A percentile compares a stretch with the other conserved stretches of the same genome.
Evolutionary conservation across 495 filamentous ascomycete species (phyloP).

Genomic region (Articulospora tetracladia): DNA sequence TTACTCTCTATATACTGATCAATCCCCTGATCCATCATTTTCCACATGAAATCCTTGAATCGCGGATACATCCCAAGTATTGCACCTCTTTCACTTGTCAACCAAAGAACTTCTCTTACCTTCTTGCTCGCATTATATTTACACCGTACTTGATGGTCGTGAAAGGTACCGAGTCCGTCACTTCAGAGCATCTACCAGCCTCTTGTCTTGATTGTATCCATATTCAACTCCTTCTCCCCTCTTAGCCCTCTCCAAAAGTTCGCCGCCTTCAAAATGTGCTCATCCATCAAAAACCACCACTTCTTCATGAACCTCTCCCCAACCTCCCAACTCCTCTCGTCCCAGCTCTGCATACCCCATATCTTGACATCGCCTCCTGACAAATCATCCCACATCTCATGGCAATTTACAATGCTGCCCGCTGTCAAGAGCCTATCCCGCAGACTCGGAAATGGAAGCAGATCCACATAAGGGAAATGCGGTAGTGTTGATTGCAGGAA

Average conservation of each 20-base stretch:
- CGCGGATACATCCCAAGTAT: too few species aligned
- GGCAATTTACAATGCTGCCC: neutral
- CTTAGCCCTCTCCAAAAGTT: conserved; percentile 12
- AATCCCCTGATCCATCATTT: too few species aligned
- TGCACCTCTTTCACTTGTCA: too few species aligned
- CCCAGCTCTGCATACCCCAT: conserved; percentile 12
- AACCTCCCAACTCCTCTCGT: conserved; percentile 13
- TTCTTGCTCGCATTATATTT: too few species aligned
- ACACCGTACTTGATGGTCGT: too few species aligned
- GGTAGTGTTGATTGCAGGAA: conserved; percentile 1
- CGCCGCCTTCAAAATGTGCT: neutral
- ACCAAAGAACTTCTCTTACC: too few species aligned
- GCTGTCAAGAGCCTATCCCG: conserved; percentile 7
- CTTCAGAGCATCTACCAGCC: too few species aligned
- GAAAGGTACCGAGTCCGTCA: too few species aligned
- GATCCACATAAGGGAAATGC: conserved; percentile 6
- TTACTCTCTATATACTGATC: too few species aligned
- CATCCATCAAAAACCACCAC: conserved; percentile 16
- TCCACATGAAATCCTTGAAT: too few species aligned
- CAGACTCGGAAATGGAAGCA: conserved; percentile 4
- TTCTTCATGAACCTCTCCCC: conserved; percentile 10
- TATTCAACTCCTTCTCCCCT: neutral
- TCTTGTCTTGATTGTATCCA: neutral
- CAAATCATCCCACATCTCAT: conserved; percentile 5
- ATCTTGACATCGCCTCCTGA: conserved; percentile 2